These are phyloP conservation scores for Kurtzmaniella cleridarum DNA, from an alignment of 805 yeast species.

Conservation along the genomic window DNA sequence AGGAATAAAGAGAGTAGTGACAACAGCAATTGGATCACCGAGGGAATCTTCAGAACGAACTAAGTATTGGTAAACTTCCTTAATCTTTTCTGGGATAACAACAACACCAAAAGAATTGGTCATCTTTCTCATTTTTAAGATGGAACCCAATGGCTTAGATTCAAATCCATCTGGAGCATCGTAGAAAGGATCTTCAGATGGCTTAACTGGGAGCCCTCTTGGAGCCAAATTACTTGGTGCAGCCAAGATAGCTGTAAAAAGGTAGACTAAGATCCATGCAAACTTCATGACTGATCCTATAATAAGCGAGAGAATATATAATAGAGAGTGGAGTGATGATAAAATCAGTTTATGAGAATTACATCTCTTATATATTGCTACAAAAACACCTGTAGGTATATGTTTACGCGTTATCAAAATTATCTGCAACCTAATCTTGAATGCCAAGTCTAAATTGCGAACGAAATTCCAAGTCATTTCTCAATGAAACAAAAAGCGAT, in stretches of 20 bases:
- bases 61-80: conserved; percentile 18
- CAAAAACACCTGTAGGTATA: no score
- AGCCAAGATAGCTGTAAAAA: conserved; percentile 23
- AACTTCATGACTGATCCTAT: no score
- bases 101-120: conserved; percentile 4
- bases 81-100: conserved; percentile 5
- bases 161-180: conserved; percentile 8
- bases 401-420: no score
- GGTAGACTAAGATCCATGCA: no score
- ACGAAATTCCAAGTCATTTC: no score
- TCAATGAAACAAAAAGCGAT: no score
- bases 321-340: no score
- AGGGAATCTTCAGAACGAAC: conserved; percentile 17
- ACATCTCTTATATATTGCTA: no score
- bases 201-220: conserved; percentile 2
- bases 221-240: conserved; percentile 14
- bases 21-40: conserved; percentile 15
- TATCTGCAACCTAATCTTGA: no score
- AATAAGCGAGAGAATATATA: no score
- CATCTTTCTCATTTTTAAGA: conserved; percentile 7
- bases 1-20: conserved; percentile 17
- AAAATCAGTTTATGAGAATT: no score
- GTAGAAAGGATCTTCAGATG: conserved; percentile 13
- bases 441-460: no score
- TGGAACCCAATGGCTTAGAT: conserved; percentile 7